Evolutionary conservation across 2,329 filamentous ascomycete genomes (phyloP), one percentile per base, ranked within the genome.

Genomic region (Furcasterigmium furcatum): DNA sequence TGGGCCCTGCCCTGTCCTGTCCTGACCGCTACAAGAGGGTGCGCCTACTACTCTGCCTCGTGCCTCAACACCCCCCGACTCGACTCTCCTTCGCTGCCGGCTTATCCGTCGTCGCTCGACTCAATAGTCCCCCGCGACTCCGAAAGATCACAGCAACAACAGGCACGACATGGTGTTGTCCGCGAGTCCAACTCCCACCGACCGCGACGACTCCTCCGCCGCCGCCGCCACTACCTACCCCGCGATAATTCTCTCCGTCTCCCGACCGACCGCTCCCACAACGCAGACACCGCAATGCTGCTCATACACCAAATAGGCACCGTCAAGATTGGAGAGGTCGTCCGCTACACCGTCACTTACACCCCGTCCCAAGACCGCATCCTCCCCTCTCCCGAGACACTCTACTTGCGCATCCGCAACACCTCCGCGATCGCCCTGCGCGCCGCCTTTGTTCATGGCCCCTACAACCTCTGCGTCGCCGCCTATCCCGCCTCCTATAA

Each of bases 371-470:
- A 84, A 58, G 94, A 97, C 67, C 89, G 89, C 55, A 95, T 96
- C 61, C 78, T 96, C 4, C 94, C 94, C 4, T 86, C 89, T 5
- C 92, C 92, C 22, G 74, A 86, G 53, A 77, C 83, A 56, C 81
- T 99, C 30, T 82, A 89, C 66, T 80, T 99, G 38, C 90, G 88
- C 56, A 84, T 99, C 63, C 92, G 88, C 64, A 99, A 99, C 66
- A 91, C 88, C 9, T 94, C 88, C 32, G 87, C 89, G 46, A 88
- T 96, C 52, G 88, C 94, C 14, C 75, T 97, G 32, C 88, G 94
- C 59, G 94, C 94, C 44, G 94, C 94, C 46, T 99, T 96, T 64
- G 85, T 99, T 44, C 94, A 96, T 68, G 94, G 94, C 0, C 94
- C 94, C 1, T 99, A 99, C 63, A 95, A 85, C 1, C 78, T 97